phyloP scores from a whole-genome alignment of 306 rosid genomes.

The Rubus parviflorus region DNA sequence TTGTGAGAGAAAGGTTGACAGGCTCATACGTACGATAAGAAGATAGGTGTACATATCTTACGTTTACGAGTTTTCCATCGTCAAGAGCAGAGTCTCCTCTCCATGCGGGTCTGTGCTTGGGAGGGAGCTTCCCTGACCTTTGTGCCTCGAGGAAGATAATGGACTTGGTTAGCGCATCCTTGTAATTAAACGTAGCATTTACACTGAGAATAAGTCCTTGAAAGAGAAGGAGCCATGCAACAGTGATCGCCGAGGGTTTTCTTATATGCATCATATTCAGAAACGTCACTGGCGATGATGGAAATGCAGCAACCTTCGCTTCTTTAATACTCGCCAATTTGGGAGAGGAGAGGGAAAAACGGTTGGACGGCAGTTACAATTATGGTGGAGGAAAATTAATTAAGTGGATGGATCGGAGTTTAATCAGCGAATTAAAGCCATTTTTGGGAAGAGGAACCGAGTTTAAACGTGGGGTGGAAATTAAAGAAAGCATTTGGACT shows the following conservation, averaged over 20 bases:
- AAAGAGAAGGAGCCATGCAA: conserved; percentile 56
- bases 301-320: neutral
- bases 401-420: neutral
- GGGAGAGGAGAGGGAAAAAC: neutral
- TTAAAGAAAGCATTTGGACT: neutral
- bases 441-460: neutral
- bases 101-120: conserved; percentile 64
- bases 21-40: no score
- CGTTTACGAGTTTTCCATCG: conserved; percentile 67
- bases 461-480: neutral
- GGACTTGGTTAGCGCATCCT: conserved; percentile 84
- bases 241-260: conserved; percentile 35
- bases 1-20: neutral
- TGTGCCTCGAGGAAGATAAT: conserved; percentile 87
- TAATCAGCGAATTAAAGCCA: neutral
- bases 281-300: neutral
- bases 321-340: neutral
- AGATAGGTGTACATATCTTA: neutral
- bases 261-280: conserved; percentile 35
- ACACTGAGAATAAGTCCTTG: conserved; percentile 41
- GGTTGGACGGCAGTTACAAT: conserved; percentile 7
- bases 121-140: conserved; percentile 94
- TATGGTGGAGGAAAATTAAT: neutral
- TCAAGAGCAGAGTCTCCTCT: conserved; percentile 87
- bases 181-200: conserved; percentile 49